phyloP scores from a whole-genome alignment of 441 rosid species.

The Croton laevigatus region DNA sequence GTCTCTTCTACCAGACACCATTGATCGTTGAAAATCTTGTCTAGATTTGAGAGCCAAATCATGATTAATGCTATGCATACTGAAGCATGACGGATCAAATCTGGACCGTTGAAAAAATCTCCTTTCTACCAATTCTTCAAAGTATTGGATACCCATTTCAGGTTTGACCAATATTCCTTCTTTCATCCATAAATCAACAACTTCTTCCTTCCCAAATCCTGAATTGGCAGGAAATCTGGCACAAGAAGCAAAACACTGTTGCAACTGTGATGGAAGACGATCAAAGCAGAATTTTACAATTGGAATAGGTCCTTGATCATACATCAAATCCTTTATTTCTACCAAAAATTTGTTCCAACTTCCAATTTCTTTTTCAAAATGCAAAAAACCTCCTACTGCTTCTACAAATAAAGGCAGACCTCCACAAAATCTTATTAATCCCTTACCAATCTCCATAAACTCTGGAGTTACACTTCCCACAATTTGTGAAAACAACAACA shows the following conservation, averaged over 20 bases:
- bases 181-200: conserved; percentile 33
- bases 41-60: too few species aligned
- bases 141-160: conserved; percentile 18
- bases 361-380: conserved; percentile 9
- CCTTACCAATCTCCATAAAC: too few species aligned
- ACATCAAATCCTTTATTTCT: conserved; percentile 27
- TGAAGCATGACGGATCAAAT: too few species aligned
- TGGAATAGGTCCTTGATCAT: conserved; percentile 18
- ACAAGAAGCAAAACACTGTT: conserved; percentile 37
- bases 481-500: conserved; percentile 24
- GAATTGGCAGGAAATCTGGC: conserved; percentile 27
- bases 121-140: conserved; percentile 27
- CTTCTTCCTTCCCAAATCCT: conserved; percentile 20
- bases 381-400: too few species aligned
- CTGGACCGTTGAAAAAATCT: conserved; percentile 30
- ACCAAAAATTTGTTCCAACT: conserved; percentile 25
- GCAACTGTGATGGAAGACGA: conserved; percentile 34
- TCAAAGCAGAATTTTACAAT: conserved; percentile 30
- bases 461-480: too few species aligned
- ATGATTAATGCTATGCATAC: too few species aligned
- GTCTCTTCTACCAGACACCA: too few species aligned
- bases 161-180: conserved; percentile 30
- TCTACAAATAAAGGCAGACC: too few species aligned
- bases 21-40: too few species aligned
- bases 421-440: too few species aligned